Evolutionary conservation across 2,329 filamentous ascomycete genomes (phyloP).

Genomic region (Emergomyces africanus): DNA sequence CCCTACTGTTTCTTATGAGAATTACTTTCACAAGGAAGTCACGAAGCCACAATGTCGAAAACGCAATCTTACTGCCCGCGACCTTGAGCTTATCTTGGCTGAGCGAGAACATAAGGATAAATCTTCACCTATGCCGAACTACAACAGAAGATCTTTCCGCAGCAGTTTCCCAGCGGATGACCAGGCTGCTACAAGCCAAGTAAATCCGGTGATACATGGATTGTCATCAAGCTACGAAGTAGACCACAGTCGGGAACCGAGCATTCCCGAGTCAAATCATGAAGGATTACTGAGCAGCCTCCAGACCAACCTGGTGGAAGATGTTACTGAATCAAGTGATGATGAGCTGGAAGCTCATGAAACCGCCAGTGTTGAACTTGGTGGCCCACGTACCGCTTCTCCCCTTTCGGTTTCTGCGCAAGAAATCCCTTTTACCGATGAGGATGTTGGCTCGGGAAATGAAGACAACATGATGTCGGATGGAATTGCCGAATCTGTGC

Average conservation of each 20-base stretch:
- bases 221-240: neutral
- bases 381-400: conserved; percentile 15
- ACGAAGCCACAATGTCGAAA: conserved; percentile 23
- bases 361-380: conserved; percentile 27
- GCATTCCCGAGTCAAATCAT: neutral
- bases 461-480: neutral
- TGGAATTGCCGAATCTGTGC: neutral
- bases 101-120: conserved; percentile 9
- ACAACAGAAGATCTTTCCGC: neutral
- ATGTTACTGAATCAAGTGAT: neutral
- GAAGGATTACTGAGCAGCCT: neutral
- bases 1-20: conserved; percentile 20
- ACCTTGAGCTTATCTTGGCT: conserved; percentile 19
- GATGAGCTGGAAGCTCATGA: conserved; percentile 15
- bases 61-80: conserved; percentile 23
- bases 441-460: neutral
- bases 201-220: neutral
- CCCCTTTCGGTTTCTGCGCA: neutral
- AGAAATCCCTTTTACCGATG: neutral
- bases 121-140: neutral
- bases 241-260: neutral
- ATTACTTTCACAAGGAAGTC: conserved; percentile 26
- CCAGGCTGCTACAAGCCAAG: neutral
- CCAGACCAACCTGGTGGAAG: neutral
- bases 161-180: neutral